phyloP scores from a whole-genome alignment of 108 stramenopile genomes.

The Licmophora abbreviata region DNA sequence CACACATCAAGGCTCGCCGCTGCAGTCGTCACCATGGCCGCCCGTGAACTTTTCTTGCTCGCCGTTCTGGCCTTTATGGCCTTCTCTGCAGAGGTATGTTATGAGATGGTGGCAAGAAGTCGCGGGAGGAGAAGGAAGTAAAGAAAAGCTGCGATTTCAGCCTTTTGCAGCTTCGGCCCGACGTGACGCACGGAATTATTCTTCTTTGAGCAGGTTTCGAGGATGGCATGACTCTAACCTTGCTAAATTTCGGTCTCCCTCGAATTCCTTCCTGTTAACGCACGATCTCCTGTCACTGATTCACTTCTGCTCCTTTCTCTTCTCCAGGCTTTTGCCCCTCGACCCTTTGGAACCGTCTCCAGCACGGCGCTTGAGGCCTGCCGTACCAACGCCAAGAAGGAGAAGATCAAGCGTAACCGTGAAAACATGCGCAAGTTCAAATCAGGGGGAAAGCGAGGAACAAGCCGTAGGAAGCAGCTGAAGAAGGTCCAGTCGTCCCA shows the following conservation, averaged over 20 bases:
- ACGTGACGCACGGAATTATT: not conserved
- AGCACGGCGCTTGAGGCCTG: constrained; percentile 55
- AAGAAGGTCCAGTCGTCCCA: constrained; percentile 62
- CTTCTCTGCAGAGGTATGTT: constrained; percentile 24
- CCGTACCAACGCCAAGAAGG: constrained; percentile 82
- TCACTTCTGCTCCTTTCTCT: not conserved
- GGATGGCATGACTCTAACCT: not conserved
- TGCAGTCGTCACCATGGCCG: constrained; percentile 7
- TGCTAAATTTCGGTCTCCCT: not conserved
- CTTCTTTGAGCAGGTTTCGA: no score
- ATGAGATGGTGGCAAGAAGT: not conserved
- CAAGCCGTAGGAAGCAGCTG: constrained; percentile 76
- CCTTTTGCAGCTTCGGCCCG: not conserved
- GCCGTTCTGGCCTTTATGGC: constrained; percentile 20
- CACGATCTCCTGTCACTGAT: not conserved
- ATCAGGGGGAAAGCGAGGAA: constrained; percentile 59
- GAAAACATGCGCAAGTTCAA: constrained; percentile 90
- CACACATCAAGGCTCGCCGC: not conserved
- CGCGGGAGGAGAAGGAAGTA: not conserved
- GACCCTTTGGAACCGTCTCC: constrained; percentile 8
- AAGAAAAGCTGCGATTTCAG: not conserved
- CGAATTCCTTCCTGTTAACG: not conserved
- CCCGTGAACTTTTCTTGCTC: constrained; percentile 22
- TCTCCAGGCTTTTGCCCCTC: constrained; percentile 29
- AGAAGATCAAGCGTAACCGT: constrained; percentile 85